These are phyloP conservation scores for Aristolochia fimbriata DNA, from an alignment of 164 flowering plant species.

Conservation along the genomic window DNA sequence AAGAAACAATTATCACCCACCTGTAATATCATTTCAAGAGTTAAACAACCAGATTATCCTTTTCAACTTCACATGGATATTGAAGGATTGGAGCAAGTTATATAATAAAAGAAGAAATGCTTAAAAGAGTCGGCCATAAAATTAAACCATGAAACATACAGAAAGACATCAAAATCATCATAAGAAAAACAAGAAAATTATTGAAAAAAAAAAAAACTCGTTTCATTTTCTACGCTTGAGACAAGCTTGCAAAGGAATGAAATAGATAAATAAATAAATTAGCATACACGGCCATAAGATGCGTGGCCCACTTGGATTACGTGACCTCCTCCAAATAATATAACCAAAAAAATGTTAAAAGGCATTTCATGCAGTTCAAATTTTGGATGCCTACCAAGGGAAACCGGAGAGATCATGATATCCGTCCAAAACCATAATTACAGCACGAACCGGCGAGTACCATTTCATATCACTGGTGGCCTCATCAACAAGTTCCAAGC, in stretches of 20 bases:
- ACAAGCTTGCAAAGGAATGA: background rate
- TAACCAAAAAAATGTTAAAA: background rate
- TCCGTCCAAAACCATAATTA: constrained; percentile 53
- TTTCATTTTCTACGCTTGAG: background rate
- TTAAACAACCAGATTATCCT: background rate
- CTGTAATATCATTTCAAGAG: constrained; percentile 26
- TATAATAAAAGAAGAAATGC: background rate
- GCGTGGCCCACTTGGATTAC: background rate
- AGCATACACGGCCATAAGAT: background rate
- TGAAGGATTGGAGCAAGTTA: background rate
- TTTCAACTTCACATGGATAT: background rate
- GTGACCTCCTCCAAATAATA: background rate
- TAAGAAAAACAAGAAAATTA: background rate
- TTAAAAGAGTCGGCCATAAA: background rate
- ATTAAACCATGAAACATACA: background rate
- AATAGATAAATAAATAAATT: background rate
- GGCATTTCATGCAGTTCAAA: background rate
- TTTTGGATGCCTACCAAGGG: constrained; percentile 49
- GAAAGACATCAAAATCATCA: background rate
- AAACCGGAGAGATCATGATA: constrained; percentile 62
- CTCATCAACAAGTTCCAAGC: constrained; percentile 8
- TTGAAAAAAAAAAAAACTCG: background rate
- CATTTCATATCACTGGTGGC: constrained; percentile 18
- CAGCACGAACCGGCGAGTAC: constrained; percentile 32
- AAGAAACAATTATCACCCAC: constrained; percentile 68